phyloP scores from a whole-genome alignment of 306 rosid species.

The Cyamopsis tetragonoloba region DNA sequence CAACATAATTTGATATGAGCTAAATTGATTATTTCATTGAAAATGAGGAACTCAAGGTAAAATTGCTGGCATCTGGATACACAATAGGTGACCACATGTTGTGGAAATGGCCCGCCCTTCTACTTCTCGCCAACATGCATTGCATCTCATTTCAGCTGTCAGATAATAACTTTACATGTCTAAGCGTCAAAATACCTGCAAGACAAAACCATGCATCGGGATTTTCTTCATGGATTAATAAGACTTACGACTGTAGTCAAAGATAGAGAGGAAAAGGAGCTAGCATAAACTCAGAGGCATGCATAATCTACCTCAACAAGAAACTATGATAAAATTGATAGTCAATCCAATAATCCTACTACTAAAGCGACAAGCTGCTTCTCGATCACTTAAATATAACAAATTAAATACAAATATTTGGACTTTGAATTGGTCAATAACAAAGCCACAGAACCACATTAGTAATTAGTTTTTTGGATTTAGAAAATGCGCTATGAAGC shows the following conservation, averaged over 20 bases:
- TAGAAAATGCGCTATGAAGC: slow-evolving; percentile 1
- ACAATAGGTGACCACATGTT: slow-evolving; percentile 89
- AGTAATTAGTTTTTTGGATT: background rate
- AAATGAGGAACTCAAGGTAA: background rate
- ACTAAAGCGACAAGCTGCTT: slow-evolving; percentile 3
- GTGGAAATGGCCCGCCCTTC: slow-evolving; percentile 94
- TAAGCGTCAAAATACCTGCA: slow-evolving; percentile 37
- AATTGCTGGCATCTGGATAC: slow-evolving; percentile 52
- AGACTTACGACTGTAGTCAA: background rate
- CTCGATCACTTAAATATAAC: background rate
- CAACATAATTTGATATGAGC: slow-evolving; percentile 18
- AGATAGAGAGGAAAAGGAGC: background rate
- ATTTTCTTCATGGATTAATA: slow-evolving; percentile 11
- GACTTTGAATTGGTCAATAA: background rate
- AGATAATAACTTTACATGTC: slow-evolving; percentile 37
- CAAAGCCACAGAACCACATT: background rate
- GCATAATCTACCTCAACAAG: background rate
- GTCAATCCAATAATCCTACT: background rate
- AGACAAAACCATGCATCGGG: slow-evolving; percentile 19
- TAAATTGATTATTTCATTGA: background rate
- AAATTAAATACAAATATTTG: background rate
- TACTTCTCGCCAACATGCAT: slow-evolving; percentile 95
- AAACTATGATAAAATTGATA: background rate
- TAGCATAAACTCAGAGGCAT: background rate
- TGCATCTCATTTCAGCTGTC: slow-evolving; percentile 89